Percentiles rank a stretch among this genome's conserved stretches.
These are phyloP conservation scores for Allium fistulosum DNA, from an alignment of 106 monocot genomes.

Conservation along the genomic window DNA sequence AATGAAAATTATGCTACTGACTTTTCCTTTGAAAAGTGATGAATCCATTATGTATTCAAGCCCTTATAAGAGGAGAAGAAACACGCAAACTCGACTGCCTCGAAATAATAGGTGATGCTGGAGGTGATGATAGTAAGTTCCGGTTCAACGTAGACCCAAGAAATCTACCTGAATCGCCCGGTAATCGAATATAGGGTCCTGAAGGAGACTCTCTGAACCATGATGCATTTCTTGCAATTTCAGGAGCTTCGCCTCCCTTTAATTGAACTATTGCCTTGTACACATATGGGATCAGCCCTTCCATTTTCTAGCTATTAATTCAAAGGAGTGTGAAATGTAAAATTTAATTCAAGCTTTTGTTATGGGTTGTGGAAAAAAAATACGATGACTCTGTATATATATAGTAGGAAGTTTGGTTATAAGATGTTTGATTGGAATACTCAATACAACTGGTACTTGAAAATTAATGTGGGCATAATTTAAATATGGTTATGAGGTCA, in stretches of 20 bases:
- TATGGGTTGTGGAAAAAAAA: no score
- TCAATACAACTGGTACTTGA: no score
- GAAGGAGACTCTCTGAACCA: slow-evolving; percentile 33
- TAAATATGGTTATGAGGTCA: no score
- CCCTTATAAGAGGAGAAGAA: not conserved
- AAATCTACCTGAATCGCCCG: slow-evolving; percentile 8
- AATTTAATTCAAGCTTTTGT: no score
- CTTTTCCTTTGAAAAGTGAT: no score
- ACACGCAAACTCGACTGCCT: not conserved
- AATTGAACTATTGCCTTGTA: slow-evolving; percentile 44
- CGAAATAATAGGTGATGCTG: not conserved
- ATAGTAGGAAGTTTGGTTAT: no score
- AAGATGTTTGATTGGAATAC: no score
- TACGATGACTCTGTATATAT: no score
- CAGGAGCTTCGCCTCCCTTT: slow-evolving; percentile 17
- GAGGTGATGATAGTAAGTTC: not conserved
- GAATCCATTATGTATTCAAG: no score
- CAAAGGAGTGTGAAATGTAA: not conserved
- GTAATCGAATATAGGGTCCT: not conserved
- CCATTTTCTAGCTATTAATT: slow-evolving; percentile 23
- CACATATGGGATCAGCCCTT: slow-evolving; percentile 56
- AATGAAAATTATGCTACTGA: no score
- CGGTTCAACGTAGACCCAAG: not conserved
- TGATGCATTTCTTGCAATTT: not conserved
- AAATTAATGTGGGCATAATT: no score